phyloP scores from a whole-genome alignment of 768 basidiomycete species.

The Cystofilobasidium ferigula region DNA sequence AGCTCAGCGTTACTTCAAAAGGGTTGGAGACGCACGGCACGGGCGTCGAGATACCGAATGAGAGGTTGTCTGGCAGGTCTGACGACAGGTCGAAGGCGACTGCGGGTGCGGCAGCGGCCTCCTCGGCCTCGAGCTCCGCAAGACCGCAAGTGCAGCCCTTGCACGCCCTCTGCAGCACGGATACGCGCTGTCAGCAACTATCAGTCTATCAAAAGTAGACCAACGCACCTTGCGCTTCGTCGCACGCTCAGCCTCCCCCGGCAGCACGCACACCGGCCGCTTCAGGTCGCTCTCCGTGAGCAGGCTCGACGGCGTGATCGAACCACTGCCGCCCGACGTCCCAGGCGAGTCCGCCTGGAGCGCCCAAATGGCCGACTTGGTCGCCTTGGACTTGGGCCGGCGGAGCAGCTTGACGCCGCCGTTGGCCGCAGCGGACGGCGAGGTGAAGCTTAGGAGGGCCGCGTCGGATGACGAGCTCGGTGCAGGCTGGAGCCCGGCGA shows the following conservation, averaged over 20 bases:
- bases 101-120: constrained; percentile 37
- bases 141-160: constrained; percentile 95
- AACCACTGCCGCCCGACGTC: neutral
- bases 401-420: constrained; percentile 11
- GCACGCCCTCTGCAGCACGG: constrained; percentile 50
- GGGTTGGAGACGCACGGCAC: constrained; percentile 4
- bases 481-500: constrained; percentile 8
- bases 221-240: constrained; percentile 33
- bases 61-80: constrained; percentile 31
- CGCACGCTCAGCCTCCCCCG: constrained; percentile 27
- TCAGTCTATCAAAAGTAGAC: constrained; percentile 23
- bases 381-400: constrained; percentile 13
- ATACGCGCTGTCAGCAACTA: neutral
- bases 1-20: neutral
- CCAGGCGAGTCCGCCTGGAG: constrained; percentile 12
- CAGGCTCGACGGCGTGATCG: constrained; percentile 16
- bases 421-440: constrained; percentile 35
- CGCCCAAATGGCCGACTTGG: constrained; percentile 24
- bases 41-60: constrained; percentile 13
- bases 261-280: constrained; percentile 59
- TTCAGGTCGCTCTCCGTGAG: constrained; percentile 48
- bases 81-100: constrained; percentile 59
- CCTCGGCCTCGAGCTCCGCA: constrained; percentile 81
- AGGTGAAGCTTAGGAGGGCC: constrained; percentile 68
- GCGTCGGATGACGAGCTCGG: constrained; percentile 50